These are phyloP conservation scores for Penicillium freii DNA, from an alignment of 2,329 filamentous ascomycete species.

Conservation along the genomic window DNA sequence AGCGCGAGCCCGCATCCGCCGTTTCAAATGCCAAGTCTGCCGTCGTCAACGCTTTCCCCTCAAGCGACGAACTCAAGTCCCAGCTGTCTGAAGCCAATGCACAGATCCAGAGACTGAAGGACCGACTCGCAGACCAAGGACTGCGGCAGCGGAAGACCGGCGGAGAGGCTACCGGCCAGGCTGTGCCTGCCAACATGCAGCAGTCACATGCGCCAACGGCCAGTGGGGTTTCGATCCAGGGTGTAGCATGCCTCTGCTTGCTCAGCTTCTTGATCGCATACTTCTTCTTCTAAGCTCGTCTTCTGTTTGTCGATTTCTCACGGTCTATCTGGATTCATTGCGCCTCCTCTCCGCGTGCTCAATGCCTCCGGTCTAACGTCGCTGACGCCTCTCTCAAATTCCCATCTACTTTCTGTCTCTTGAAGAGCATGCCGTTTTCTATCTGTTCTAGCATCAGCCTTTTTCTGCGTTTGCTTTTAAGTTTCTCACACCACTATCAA, in stretches of 20 bases:
- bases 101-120: conserved; percentile 66
- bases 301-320: conserved; percentile 11
- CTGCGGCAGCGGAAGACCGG: conserved; percentile 76
- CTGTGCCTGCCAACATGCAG: conserved; percentile 49
- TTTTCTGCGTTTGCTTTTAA: conserved; percentile 19
- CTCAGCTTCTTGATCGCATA: conserved; percentile 92
- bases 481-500: conserved; percentile 18
- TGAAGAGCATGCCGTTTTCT: conserved; percentile 26
- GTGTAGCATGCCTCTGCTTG: conserved; percentile 79
- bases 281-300: conserved; percentile 74
- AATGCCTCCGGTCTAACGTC: conserved; percentile 25
- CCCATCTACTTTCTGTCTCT: conserved; percentile 26
- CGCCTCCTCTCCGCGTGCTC: conserved; percentile 16
- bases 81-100: conserved; percentile 75
- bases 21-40: conserved; percentile 42
- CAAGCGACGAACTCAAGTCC: conserved; percentile 63
- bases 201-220: conserved; percentile 60
- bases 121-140: conserved; percentile 64
- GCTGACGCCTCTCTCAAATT: conserved; percentile 25
- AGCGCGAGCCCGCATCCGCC: conserved; percentile 36
- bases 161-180: conserved; percentile 51
- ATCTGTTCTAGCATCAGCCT: conserved; percentile 29
- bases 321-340: conserved; percentile 7
- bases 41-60: conserved; percentile 50
- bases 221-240: conserved; percentile 76